Evolutionary conservation across 116 monocot genomes (phyloP), one percentile per base, ranked within the genome.

Genomic region (Phalaenopsis hybrid): DNA sequence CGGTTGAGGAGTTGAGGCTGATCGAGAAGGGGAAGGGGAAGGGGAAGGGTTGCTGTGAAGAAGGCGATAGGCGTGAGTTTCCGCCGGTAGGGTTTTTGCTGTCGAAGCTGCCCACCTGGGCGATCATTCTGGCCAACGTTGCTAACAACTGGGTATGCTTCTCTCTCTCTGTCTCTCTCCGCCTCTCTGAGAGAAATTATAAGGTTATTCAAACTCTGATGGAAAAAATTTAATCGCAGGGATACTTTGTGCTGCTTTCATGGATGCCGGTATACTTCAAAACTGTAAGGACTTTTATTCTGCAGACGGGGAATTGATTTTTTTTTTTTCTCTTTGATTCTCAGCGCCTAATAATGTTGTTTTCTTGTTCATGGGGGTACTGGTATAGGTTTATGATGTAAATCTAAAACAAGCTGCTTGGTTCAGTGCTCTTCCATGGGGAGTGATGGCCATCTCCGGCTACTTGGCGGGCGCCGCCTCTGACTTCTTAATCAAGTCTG

Each of bases 191-290:
- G 48, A 8, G 48, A 48, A 48, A 48, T 48, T 48, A 48, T 48
- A 8, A 48, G 48, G 5, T 9, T 1, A 48, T 48, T 48, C 9
- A 48, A 48, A 48, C 9, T 50, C 8, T 5, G 15, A 52, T 52
- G 16, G 16, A 55, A 55, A 15, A 16, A 55, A 55, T 15, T 37
- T 37, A 15, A 2, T 69, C 86, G 59, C 85, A 96, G 96, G 96
- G 96, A 34, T 96, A 96, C 80, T 96, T 96, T 81, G 96, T 96
- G 18, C 90, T 96, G 12, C 91, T 96, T 9, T 91, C 94, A 49
- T 96, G 96, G 96, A 91, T 96, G 96, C 96, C 96, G 0, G 91
- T 96, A 9, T 96, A 94, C 79, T 96, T 96, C 87, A 96, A 91
- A 75, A 96, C 92, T 44, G 96, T 96, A 85, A 87, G 96, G 44